A percentile compares a stretch with the other conserved stretches of the same genome.
Conservation (phyloP, 129 eudicot genomes). For the Smallanthus sonchifolius region DNA sequence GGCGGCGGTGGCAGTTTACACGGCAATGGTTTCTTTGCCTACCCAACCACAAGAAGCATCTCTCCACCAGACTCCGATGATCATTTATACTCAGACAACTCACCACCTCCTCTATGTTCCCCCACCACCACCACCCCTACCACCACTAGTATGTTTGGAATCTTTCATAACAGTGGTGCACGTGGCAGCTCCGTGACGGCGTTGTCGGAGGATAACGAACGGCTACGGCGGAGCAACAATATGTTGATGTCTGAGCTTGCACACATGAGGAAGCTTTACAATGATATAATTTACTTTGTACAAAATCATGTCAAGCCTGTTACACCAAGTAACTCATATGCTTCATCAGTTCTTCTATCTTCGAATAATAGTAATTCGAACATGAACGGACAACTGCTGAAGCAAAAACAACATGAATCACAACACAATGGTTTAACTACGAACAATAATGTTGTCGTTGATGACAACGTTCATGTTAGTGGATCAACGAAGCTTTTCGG, state of each 20-base stretch:
- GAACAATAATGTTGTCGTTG: slow-evolving; percentile 20
- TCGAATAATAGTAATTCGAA: slow-evolving; percentile 15
- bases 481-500: slow-evolving; percentile 71
- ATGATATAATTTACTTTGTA: slow-evolving; percentile 89
- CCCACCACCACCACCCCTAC: slow-evolving; percentile 28
- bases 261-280: slow-evolving; percentile 85
- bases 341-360: slow-evolving; percentile 35
- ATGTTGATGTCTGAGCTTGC: slow-evolving; percentile 84
- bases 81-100: slow-evolving; percentile 41
- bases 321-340: slow-evolving; percentile 56
- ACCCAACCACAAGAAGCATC: slow-evolving; percentile 51
- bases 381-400: not conserved
- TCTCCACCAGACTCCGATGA: slow-evolving; percentile 90
- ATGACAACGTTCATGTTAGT: slow-evolving; percentile 1
- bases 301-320: slow-evolving; percentile 94
- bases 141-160: slow-evolving; percentile 23
- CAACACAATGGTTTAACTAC: not conserved
- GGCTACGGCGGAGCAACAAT: slow-evolving; percentile 71
- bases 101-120: slow-evolving; percentile 53
- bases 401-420: slow-evolving; percentile 8
- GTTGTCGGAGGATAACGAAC: slow-evolving; percentile 76
- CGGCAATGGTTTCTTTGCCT: slow-evolving; percentile 39
- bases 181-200: slow-evolving; percentile 48
- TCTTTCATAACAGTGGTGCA: slow-evolving; percentile 4
- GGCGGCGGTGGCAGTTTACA: slow-evolving; percentile 18